Evolutionary conservation across 2,329 filamentous ascomycete species (phyloP), one percentile per base, ranked within the genome.

Genomic region (Botrytis medusae): DNA sequence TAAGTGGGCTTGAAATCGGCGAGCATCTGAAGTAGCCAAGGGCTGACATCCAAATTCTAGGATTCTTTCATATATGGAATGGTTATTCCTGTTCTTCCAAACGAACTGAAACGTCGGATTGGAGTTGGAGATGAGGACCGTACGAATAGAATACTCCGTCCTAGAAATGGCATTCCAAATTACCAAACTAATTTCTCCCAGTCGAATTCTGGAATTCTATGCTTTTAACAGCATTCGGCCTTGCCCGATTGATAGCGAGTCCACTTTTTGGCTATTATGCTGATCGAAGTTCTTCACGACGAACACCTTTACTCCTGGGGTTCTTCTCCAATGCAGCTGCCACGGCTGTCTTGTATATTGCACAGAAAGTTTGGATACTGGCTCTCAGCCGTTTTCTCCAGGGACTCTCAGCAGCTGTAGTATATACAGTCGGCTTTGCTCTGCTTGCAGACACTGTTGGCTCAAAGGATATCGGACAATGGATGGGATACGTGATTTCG

Each of bases 381-480:
- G 42, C 69, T n/a, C 29, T 75, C 5, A 63, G 54, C n/a, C 61
- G 74, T n/a, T 42, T 75, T 9, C 64, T 75, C 2, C 74, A 74
- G 51, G 74, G 74, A 16, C 51, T 75, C 7, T 90, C 89, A 29
- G 91, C 91, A 2, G 89, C 90, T 3, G 87, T 93, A 1, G 91
- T 93, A 16, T 93, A 91, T 90, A 89, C 89, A 0, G 90, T 92
- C 0, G 92, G 92, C 0, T 84, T 92, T 42, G 92, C 92, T 0
- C 82, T 94, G 44, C 79, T 94, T 22, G 90, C 90, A 3, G 92
- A 94, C 78, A 93, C 91, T 0, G 88, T 93, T 60, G 88, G 86
- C 78, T 90, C 9, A 1, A 83, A 86, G 68, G 86, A 88, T 67
- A 79, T 91, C 40, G 89, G 89, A 4, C 89, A 88, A 79, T 86